A percentile compares a stretch with the other conserved stretches of the same genome.
phyloP scores from a whole-genome alignment of 139 green algal species.

The Desmodesmus armatus region DNA sequence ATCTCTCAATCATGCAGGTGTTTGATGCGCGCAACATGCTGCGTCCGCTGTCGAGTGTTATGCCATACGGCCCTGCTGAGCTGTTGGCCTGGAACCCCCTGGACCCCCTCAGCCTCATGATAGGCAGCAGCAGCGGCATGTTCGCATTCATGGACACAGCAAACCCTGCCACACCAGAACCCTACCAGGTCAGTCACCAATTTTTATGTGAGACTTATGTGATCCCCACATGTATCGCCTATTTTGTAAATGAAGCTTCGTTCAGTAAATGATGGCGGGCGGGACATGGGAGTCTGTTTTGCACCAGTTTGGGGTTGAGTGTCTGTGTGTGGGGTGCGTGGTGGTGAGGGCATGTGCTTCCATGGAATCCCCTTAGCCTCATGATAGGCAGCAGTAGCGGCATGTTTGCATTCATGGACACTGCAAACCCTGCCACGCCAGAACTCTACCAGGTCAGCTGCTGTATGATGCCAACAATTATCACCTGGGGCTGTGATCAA shows the following conservation, averaged over 20 bases:
- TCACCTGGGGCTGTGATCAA: no score
- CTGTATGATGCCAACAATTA: no score
- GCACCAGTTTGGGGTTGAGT: no score
- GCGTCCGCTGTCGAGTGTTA: conserved; percentile 61
- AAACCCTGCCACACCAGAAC: conserved; percentile 27
- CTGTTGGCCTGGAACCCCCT: conserved; percentile 82
- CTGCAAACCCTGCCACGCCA: conserved; percentile 35
- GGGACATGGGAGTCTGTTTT: no score
- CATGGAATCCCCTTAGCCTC: conserved; percentile 70
- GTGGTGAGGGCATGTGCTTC: no score
- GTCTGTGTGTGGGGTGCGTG: no score
- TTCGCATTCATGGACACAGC: conserved; percentile 76
- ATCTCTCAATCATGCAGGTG: conserved; percentile 49
- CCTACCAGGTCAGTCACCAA: conserved; percentile 72
- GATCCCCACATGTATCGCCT: no score
- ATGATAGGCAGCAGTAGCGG: conserved; percentile 71
- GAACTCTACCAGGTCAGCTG: conserved; percentile 67
- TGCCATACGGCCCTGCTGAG: conserved; percentile 64
- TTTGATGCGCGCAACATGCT: conserved; percentile 43
- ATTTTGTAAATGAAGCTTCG: no score
- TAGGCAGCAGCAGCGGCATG: conserved; percentile 64
- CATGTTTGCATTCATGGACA: conserved; percentile 75
- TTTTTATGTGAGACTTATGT: no score
- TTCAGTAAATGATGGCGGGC: no score
- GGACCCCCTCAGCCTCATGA: conserved; percentile 72